Conservation (phyloP, 768 basidiomycete species). For the Russula dissimulans region DNA sequence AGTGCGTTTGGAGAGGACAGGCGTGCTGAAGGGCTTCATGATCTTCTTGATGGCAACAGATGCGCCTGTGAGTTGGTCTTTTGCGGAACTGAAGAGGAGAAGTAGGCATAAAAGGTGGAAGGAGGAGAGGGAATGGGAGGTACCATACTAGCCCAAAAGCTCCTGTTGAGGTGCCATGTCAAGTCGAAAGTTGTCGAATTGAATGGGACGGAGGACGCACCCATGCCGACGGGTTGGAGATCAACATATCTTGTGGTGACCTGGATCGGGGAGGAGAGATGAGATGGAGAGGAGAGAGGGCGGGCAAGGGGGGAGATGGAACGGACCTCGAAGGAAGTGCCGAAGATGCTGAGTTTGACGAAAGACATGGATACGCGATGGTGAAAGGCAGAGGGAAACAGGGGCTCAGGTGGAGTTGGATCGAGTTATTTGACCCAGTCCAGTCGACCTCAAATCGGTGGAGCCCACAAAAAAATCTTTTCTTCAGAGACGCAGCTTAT, state of each 20-base stretch:
- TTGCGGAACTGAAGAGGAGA: conserved; percentile 58
- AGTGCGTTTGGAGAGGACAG: conserved; percentile 95
- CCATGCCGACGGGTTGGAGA: conserved; percentile 98
- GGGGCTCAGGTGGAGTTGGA: not conserved
- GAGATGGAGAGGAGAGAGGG: not conserved
- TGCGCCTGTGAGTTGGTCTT: conserved; percentile 88
- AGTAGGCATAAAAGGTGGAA: not conserved
- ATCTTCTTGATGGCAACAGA: conserved; percentile 99
- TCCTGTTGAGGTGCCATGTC: conserved; percentile 35
- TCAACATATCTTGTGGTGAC: conserved; percentile 99
- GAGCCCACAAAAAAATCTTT: too few relatives aligned
- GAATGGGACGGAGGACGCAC: conserved; percentile 36
- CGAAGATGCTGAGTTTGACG: conserved; percentile 97
- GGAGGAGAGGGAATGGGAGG: not conserved
- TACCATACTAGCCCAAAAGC: conserved; percentile 99
- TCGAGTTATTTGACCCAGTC: not conserved
- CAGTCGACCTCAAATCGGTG: too few relatives aligned
- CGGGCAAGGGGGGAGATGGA: conserved; percentile 1
- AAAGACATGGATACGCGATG: conserved; percentile 57
- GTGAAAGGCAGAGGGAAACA: conserved; percentile 4
- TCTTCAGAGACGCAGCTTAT: not conserved
- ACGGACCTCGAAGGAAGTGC: conserved; percentile 87
- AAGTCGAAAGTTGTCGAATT: not conserved
- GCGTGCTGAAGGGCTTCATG: conserved; percentile 99
- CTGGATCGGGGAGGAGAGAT: conserved; percentile 32